Conservation (phyloP, 2,329 filamentous ascomycete species). For the Fusarium sterilihyphosum region DNA sequence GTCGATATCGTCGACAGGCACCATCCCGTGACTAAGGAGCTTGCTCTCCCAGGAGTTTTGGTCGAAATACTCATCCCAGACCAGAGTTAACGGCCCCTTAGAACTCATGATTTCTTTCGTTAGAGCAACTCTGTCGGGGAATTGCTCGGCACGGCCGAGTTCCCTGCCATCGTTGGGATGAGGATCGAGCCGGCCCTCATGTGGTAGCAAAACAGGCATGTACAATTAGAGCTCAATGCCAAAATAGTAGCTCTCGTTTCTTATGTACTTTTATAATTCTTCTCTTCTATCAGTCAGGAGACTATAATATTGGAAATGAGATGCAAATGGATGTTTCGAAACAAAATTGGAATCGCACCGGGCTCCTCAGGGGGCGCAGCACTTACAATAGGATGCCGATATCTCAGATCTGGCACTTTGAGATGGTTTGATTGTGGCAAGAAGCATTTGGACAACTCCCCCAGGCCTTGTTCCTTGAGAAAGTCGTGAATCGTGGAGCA, state of each 20-base stretch:
- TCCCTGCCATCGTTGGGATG: constrained; percentile 15
- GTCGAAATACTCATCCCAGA: not conserved
- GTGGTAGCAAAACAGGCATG: not conserved
- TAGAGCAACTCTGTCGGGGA: not conserved
- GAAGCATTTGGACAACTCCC: not conserved
- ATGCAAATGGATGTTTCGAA: not conserved
- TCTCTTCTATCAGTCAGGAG: not conserved
- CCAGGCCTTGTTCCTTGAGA: not conserved
- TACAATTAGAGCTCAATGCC: constrained; percentile 36
- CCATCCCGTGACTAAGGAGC: not conserved
- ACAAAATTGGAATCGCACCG: not conserved
- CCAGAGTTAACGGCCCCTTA: not conserved
- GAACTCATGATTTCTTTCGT: not conserved
- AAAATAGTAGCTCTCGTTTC: constrained; percentile 22
- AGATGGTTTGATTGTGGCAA: not conserved
- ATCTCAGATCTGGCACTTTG: constrained; percentile 7
- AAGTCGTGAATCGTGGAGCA: not conserved
- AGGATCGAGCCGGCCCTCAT: not conserved
- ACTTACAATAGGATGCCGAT: not conserved
- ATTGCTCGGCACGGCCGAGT: not conserved
- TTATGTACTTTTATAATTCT: not conserved
- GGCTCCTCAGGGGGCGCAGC: not conserved
- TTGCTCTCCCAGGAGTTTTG: not conserved
- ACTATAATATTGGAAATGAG: not conserved
- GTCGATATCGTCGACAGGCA: not conserved